Conservation (phyloP, 208 protist species). For the Wallacemonas sp. region DNA sequence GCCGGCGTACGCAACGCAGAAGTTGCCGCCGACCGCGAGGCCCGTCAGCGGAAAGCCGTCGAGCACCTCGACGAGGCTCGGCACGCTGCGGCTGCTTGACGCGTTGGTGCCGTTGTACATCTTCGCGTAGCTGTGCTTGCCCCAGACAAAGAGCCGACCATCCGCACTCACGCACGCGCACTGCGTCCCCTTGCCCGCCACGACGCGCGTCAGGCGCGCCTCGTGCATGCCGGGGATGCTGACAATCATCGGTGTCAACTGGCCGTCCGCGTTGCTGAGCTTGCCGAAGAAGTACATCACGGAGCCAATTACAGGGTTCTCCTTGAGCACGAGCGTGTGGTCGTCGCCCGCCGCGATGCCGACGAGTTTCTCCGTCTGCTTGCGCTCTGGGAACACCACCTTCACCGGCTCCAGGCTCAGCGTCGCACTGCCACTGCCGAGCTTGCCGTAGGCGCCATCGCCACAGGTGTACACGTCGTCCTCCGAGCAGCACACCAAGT, state of each 20-base stretch:
- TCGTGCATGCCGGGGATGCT: constrained; percentile 28
- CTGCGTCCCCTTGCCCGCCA: constrained; percentile 57
- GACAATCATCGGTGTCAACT: constrained; percentile 54
- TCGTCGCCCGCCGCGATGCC: constrained; percentile 76
- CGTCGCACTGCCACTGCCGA: constrained; percentile 53
- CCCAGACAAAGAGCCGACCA: constrained; percentile 73
- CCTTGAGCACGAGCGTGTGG: constrained; percentile 71
- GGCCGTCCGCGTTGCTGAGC: constrained; percentile 56
- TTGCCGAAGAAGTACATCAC: constrained; percentile 83
- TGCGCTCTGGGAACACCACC: constrained; percentile 62
- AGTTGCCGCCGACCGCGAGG: constrained; percentile 50
- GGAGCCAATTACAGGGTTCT: constrained; percentile 55
- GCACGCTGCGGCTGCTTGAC: constrained; percentile 24
- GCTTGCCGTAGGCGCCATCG: constrained; percentile 72
- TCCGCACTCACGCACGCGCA: constrained; percentile 37
- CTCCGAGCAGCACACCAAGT: constrained; percentile 62
- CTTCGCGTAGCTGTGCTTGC: constrained; percentile 59
- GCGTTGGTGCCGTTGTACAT: constrained; percentile 58
- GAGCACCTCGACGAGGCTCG: constrained; percentile 40
- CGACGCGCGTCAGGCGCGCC: constrained; percentile 30
- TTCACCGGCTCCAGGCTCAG: constrained; percentile 48
- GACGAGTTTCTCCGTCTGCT: constrained; percentile 49
- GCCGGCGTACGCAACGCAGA: constrained; percentile 55
- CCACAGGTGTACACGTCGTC: constrained; percentile 80
- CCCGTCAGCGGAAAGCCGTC: constrained; percentile 32